phyloP scores from a whole-genome alignment of 2,329 filamentous ascomycete genomes.

The Diaporthe citriasiana region DNA sequence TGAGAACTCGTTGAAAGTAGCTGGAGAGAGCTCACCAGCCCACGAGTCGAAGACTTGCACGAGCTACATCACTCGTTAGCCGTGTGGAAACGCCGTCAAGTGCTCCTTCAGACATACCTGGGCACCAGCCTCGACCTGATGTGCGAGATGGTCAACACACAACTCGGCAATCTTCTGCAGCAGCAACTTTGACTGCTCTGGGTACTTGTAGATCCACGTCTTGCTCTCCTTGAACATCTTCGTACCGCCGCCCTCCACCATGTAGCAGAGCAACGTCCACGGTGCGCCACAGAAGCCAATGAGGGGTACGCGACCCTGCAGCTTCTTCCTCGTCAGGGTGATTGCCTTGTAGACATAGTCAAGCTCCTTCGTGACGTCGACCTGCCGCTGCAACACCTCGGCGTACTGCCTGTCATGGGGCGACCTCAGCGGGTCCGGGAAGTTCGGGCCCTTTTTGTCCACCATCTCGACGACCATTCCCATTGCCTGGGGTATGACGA shows the following conservation, averaged over 20 bases:
- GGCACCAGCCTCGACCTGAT: conserved; percentile 93
- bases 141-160: conserved; percentile 93
- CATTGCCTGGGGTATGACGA: conserved; percentile 97
- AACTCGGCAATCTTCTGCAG: conserved; percentile 93
- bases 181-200: conserved; percentile 82
- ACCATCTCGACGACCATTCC: conserved; percentile 99
- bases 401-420: conserved; percentile 88
- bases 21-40: conserved; percentile 92
- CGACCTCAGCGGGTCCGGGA: conserved; percentile 84
- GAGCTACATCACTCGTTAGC: conserved; percentile 64
- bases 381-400: conserved; percentile 79
- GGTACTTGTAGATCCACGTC: conserved; percentile 95
- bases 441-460: conserved; percentile 93
- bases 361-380: conserved; percentile 88
- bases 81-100: background rate
- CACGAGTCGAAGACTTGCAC: conserved; percentile 98
- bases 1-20: conserved; percentile 86
- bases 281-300: conserved; percentile 98
- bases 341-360: conserved; percentile 98
- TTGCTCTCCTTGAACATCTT: conserved; percentile 96
- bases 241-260: conserved; percentile 97
- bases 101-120: conserved; percentile 69
- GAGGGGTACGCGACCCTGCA: conserved; percentile 88
- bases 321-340: conserved; percentile 88
- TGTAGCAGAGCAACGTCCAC: conserved; percentile 98